Base-by-base conservation (phyloP, 108 stramenopile genomes). In the Bacterosira constricta region DNA sequence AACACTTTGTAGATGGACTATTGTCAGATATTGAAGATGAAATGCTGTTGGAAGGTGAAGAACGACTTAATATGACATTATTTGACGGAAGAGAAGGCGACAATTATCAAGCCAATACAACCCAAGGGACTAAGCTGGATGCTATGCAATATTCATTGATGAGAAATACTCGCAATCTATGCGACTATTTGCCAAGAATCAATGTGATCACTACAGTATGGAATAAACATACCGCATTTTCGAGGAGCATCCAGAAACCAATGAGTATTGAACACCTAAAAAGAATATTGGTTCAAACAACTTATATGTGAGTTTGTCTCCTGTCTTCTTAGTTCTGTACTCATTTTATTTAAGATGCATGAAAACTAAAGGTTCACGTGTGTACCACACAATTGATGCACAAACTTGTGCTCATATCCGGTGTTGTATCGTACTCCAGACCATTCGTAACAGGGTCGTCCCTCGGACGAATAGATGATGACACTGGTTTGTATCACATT, bases 1-100 rank as follows among this genome's bases (percentile, higher is more conserved):
- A 47, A 44, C 2, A 64, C 38, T 91, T 88, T 78, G 81, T 91
- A 0, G 82, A 88, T 51, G 57, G 61, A 37, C 50, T 90, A 10
- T 54, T 87, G 57, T 42, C 37, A 1, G 27, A n/a, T 49, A 47
- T 42, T 64, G 38, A 21, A 46, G 59, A 72, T 55, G 58, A 32
- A 52, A 53, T 20, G 6, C 1, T 2, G 4, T 34, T 18, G 20
- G 35, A 8, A 7, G 27, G 6, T 6, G 11, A 54, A 13, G 29
- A 34, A 26, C 9, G 15, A 4, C 53, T 10, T 13, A 31, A 34
- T 17, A 12, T 35, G 7, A 38, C 12, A 39, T 35, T 44, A 9
- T 18, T 31, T 29, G 39, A 45, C n/a, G 34, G 20, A 38, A 26
- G 17, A 23, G 56, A 34, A 21, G 13, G 21, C 25, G 31, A 39